These are phyloP conservation scores for Metarhizium humberi DNA, from an alignment of 2,329 filamentous ascomycete genomes.

Conservation along the genomic window DNA sequence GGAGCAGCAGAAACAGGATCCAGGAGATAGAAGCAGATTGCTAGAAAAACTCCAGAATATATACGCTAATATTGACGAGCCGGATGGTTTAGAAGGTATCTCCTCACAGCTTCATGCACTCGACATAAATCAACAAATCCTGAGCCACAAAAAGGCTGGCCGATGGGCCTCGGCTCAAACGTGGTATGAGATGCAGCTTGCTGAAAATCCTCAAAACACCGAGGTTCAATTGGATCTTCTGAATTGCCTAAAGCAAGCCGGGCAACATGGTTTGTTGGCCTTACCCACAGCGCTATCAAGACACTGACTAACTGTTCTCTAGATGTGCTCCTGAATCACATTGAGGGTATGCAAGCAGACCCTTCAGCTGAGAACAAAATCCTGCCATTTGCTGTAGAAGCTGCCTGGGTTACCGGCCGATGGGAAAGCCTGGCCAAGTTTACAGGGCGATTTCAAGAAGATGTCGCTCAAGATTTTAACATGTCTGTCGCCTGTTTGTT, in stretches of 20 bases:
- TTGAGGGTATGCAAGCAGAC: constrained; percentile 61
- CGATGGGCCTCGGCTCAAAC: constrained; percentile 92
- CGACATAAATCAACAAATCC: constrained; percentile 87
- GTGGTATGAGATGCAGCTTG: constrained; percentile 90
- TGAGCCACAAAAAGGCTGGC: constrained; percentile 87
- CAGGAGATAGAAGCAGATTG: constrained; percentile 51
- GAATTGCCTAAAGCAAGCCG: constrained; percentile 87
- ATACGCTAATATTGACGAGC: constrained; percentile 95
- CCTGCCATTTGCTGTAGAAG: constrained; percentile 79
- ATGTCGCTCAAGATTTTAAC: constrained; percentile 59
- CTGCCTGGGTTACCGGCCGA: constrained; percentile 80
- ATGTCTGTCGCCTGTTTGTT: constrained; percentile 57
- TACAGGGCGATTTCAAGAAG: constrained; percentile 43
- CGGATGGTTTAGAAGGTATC: constrained; percentile 91
- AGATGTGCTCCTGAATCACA: constrained; percentile 81
- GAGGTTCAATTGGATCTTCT: constrained; percentile 78
- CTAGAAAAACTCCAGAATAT: constrained; percentile 81
- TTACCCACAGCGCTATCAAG: neutral
- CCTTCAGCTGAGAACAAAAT: constrained; percentile 49
- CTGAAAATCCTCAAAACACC: constrained; percentile 65
- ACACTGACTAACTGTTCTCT: constrained; percentile 12
- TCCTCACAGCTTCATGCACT: constrained; percentile 77
- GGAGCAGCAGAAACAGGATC: constrained; percentile 33
- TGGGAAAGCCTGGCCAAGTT: constrained; percentile 69
- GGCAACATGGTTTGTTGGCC: constrained; percentile 65